Percentiles rank a stretch among this genome's conserved stretches.
Evolutionary conservation across 2,329 filamentous ascomycete genomes (phyloP).

Genomic region (Neofusicoccum umdonicola): DNA sequence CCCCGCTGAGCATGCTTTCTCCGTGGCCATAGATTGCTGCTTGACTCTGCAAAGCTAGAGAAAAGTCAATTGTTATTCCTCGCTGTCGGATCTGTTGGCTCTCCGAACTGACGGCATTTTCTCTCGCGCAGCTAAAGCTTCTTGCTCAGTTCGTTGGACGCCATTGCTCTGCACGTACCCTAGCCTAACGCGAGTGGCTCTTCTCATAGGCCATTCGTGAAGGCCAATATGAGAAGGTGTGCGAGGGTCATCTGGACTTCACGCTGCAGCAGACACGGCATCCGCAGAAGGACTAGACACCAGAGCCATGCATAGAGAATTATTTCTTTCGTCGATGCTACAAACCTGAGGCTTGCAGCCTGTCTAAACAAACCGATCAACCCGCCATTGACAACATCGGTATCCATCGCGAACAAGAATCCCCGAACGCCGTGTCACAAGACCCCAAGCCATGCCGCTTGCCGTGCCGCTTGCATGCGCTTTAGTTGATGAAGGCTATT

Average conservation of each 20-base stretch:
- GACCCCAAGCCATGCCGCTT: background rate
- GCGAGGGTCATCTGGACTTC: too few relatives aligned
- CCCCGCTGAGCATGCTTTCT: background rate
- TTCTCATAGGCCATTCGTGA: too few relatives aligned
- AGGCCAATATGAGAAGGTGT: too few relatives aligned
- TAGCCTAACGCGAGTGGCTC: too few relatives aligned
- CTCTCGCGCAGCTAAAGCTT: too few relatives aligned
- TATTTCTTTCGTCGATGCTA: background rate
- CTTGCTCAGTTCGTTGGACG: too few relatives aligned
- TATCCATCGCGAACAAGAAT: background rate
- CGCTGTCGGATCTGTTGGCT: too few relatives aligned
- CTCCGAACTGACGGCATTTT: too few relatives aligned
- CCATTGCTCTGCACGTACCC: too few relatives aligned
- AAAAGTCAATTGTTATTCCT: background rate
- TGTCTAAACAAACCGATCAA: background rate
- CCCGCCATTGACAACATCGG: background rate
- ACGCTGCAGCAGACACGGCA: too few relatives aligned
- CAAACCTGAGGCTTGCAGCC: background rate
- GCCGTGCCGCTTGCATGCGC: background rate
- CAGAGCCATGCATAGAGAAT: too few relatives aligned
- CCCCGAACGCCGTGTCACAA: conserved; percentile 1
- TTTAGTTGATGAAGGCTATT: background rate
- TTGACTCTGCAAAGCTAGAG: background rate
- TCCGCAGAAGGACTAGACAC: too few relatives aligned
- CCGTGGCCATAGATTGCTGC: background rate